Evolutionary conservation across 2,329 filamentous ascomycete genomes (phyloP), one percentile per base, ranked within the genome.

Genomic region (Pseudopithomyces chartarum): DNA sequence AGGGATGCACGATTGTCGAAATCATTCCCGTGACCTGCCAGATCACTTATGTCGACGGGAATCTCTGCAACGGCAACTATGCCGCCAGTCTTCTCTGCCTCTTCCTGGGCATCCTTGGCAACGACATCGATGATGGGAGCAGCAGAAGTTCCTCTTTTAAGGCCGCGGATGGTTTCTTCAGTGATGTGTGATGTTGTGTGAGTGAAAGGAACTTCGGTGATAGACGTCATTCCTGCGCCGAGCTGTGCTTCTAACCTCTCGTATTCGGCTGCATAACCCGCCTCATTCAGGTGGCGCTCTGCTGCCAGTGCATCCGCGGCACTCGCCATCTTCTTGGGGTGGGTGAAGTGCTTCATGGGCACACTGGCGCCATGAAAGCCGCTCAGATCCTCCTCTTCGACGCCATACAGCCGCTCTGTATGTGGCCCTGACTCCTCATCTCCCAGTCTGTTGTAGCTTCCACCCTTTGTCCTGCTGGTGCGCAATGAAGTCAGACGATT

Each of bases 31-130:
- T 74, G 76, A 22, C 77, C 66, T 12, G 63, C 45, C n/a, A 58
- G 61, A 33, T 74, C 74, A 54, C 78, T 81, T 55, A 81, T 73
- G 50, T 81, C 79, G 3, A 81, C 69, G 6, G 71, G 67, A 20
- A 72, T 58, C 36, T 79, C 76, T 54, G 75, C 55, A 29, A 81
- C 69, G 33, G 77, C 78, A 15, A 81, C 71, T 20, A 82, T 79
- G 34, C 70, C 74, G 5, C 78, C 78, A 5, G 71, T 76, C 60
- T 78, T 74, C 33, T 80, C 73, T 1, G 79, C 79, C 32, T 77
- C 73, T 44, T 73, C 69, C 53, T 79, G 77, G 2, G 77, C 79
- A 36, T 76, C 70, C 26, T 73, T 63, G 6, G 71, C 69, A 23
- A 69, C 53, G 2, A 55, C 47, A 4, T 61, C 60, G 15, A 57